A percentile compares a stretch with the other conserved stretches of the same genome.
These are phyloP conservation scores for Hemisphaericaspora nanyangensis DNA, from an alignment of 805 yeast species.

Conservation along the genomic window DNA sequence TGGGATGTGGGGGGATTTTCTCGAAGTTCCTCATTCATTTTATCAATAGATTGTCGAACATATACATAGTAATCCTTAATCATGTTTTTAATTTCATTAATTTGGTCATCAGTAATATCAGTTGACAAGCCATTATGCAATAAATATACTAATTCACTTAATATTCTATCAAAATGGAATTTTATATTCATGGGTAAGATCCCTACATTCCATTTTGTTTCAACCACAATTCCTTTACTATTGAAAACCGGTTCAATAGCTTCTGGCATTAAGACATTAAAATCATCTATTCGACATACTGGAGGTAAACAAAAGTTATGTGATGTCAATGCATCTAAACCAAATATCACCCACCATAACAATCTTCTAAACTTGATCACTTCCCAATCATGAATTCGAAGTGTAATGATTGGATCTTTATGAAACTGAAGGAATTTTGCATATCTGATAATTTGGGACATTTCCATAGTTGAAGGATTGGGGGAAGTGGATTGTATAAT, in stretches of 20 bases:
- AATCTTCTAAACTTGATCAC: constrained; percentile 51
- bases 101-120: constrained; percentile 38
- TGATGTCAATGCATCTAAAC: constrained; percentile 54
- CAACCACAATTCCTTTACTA: constrained; percentile 23
- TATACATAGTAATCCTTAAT: constrained; percentile 48
- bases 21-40: constrained; percentile 30
- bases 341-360: constrained; percentile 67
- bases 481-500: constrained; percentile 51
- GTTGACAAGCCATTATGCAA: constrained; percentile 47
- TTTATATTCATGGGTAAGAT: constrained; percentile 51
- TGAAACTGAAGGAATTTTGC: constrained; percentile 55
- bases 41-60: constrained; percentile 47
- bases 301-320: constrained; percentile 55
- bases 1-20: constrained; percentile 34
- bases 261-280: constrained; percentile 54
- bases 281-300: constrained; percentile 47
- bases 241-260: constrained; percentile 37
- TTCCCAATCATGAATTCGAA: constrained; percentile 45
- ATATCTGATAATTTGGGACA: constrained; percentile 52
- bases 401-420: constrained; percentile 55
- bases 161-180: constrained; percentile 47
- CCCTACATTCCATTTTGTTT: constrained; percentile 39
- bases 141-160: constrained; percentile 50
- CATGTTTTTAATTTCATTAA: constrained; percentile 43
- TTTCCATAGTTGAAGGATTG: constrained; percentile 52